phyloP scores from a whole-genome alignment of 1,139 yeast species.

The Scheffersomyces titani region DNA sequence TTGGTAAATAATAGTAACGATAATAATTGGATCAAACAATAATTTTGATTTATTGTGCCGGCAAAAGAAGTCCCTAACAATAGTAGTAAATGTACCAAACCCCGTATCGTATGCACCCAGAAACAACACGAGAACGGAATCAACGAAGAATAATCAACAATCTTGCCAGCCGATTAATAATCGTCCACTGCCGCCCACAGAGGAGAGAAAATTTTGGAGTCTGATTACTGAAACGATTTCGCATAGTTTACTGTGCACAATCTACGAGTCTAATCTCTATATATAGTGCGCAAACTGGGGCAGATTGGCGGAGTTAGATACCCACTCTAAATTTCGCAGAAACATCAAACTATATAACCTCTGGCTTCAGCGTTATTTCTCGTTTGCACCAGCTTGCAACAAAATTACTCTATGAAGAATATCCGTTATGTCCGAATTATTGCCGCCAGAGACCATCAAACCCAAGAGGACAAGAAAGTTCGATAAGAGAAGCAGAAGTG shows the following conservation, averaged over 20 bases:
- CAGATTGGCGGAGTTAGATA: not conserved
- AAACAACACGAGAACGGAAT: not conserved
- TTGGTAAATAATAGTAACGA: not conserved
- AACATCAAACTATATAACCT: not conserved
- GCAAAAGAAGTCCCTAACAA: not conserved
- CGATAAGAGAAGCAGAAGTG: conserved; percentile 20
- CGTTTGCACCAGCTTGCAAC: not conserved
- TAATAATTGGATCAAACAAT: not conserved
- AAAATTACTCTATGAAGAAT: not conserved
- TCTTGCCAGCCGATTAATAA: not conserved
- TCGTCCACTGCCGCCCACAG: not conserved
- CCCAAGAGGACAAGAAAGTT: conserved; percentile 2
- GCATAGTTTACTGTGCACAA: not conserved
- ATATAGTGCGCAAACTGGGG: not conserved
- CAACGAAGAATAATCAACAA: not conserved
- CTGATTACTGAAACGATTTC: not conserved
- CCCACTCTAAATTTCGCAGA: not conserved
- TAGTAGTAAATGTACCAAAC: not conserved
- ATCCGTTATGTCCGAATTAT: not conserved
- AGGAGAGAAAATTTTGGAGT: not conserved
- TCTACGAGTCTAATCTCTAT: not conserved
- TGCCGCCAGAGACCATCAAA: not conserved
- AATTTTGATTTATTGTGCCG: not conserved
- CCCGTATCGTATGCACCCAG: not conserved
- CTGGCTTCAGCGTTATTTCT: not conserved